These are phyloP conservation scores for Trichomonas vaginalis DNA, from an alignment of 208 protist species.

Conservation along the genomic window DNA sequence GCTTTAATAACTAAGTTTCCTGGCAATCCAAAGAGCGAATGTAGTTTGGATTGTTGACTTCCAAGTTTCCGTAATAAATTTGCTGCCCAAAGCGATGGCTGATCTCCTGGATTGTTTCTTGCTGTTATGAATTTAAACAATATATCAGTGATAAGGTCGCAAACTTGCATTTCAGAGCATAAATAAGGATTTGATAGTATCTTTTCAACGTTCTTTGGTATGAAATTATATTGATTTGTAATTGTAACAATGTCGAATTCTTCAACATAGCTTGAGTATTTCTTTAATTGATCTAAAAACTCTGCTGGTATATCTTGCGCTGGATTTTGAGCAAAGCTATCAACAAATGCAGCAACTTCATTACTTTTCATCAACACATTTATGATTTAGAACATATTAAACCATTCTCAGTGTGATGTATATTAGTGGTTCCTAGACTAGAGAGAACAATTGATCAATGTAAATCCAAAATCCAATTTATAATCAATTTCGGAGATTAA, in stretches of 20 bases:
- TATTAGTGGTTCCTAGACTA: too few relatives aligned
- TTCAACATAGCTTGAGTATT: not conserved
- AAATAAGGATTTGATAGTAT: not conserved
- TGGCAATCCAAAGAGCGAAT: not conserved
- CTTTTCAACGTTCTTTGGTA: not conserved
- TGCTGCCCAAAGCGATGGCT: not conserved
- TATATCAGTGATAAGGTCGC: not conserved
- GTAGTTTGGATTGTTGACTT: not conserved
- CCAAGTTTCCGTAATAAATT: not conserved
- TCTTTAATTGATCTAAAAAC: not conserved
- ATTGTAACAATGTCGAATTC: not conserved
- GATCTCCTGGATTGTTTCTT: not conserved
- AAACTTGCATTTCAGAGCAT: not conserved
- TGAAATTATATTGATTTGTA: not conserved
- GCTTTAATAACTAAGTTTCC: not conserved
- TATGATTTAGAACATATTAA: too few relatives aligned
- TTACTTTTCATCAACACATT: not conserved
- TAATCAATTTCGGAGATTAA: too few relatives aligned
- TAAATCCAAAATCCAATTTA: too few relatives aligned
- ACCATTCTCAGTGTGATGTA: too few relatives aligned
- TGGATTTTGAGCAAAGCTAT: not conserved
- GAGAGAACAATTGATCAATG: too few relatives aligned
- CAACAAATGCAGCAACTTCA: not conserved
- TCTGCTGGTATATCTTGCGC: not conserved
- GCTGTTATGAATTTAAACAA: not conserved